Evolutionary conservation across 345 rosid genomes (phyloP).

Genomic region (Eucalyptus cloeziana): DNA sequence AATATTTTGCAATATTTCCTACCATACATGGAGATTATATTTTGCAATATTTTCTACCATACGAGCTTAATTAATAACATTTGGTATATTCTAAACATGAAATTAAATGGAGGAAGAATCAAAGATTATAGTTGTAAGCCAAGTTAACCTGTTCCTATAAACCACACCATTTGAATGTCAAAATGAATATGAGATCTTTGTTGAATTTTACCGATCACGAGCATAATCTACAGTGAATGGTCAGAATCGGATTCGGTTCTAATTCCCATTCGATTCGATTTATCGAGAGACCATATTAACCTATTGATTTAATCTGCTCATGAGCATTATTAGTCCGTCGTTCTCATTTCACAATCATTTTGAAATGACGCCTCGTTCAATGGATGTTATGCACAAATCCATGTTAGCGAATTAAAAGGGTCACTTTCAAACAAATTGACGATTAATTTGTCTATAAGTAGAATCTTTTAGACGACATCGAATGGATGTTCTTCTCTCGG

Average conservation of each 20-base stretch:
- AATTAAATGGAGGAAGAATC: not conserved
- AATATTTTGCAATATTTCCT: not conserved
- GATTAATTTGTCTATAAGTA: not conserved
- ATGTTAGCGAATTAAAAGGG: not conserved
- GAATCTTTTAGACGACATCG: not conserved
- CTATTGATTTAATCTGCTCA: not conserved
- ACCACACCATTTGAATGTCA: not conserved
- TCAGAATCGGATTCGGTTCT: fast-evolving
- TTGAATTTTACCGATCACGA: not conserved
- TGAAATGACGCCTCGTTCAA: not conserved
- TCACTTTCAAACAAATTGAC: not conserved
- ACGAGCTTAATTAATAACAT: not conserved
- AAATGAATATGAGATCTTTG: not conserved
- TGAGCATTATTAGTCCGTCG: not conserved
- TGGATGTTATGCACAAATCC: not conserved
- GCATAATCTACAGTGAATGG: too few relatives aligned
- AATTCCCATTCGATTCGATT: not conserved
- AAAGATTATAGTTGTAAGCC: not conserved
- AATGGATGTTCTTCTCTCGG: not conserved
- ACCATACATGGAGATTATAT: not conserved
- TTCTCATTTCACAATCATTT: not conserved
- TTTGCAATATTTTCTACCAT: not conserved
- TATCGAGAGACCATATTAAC: not conserved
- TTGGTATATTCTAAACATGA: not conserved
- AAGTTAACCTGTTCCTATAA: not conserved